phyloP scores from a whole-genome alignment of 768 basidiomycete genomes.

The Megacollybia marginata region DNA sequence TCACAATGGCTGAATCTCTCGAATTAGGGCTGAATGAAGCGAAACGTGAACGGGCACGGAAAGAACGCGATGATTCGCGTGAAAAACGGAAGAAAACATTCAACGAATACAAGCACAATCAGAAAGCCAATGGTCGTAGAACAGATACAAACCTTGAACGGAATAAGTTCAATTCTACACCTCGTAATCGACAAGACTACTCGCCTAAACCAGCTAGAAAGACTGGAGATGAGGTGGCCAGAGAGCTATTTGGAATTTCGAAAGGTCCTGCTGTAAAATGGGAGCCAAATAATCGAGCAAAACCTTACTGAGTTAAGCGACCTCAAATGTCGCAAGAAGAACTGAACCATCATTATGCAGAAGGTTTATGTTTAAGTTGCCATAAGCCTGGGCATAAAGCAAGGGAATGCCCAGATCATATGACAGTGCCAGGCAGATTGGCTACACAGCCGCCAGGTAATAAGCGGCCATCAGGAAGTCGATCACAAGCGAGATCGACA shows the following conservation, averaged over 20 bases:
- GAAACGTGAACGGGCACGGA: neutral
- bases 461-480: neutral
- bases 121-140: neutral
- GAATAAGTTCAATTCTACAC: neutral
- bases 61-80: neutral
- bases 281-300: neutral
- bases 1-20: slow-evolving; percentile 18
- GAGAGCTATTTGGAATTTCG: neutral
- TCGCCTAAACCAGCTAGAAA: neutral
- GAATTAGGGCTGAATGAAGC: slow-evolving; percentile 20
- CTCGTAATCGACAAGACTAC: neutral
- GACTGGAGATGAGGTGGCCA: neutral
- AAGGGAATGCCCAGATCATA: slow-evolving; percentile 20
- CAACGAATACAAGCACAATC: neutral
- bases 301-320: neutral
- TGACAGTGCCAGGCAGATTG: slow-evolving; percentile 8
- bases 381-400: slow-evolving; percentile 18
- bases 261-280: neutral
- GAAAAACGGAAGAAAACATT: neutral
- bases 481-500: neutral
- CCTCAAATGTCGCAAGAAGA: slow-evolving; percentile 6
- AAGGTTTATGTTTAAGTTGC: slow-evolving; percentile 22
- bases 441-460: slow-evolving; percentile 1
- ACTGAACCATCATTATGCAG: slow-evolving; percentile 4
- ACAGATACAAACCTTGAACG: neutral